phyloP scores from a whole-genome alignment of 495 filamentous ascomycete species.

The Cudoniella acicularis region DNA sequence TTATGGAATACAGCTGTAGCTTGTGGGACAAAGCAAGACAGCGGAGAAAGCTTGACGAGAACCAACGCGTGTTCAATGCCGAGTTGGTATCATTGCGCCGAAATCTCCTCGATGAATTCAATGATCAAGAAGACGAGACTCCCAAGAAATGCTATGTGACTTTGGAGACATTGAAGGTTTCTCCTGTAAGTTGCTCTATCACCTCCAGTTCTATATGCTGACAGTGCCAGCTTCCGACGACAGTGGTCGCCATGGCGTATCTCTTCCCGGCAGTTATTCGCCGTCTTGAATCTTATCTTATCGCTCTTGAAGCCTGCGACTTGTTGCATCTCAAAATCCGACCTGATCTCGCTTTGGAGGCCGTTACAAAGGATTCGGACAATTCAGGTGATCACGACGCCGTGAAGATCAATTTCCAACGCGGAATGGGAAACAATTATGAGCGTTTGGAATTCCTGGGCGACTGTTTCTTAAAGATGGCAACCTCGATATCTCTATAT shows the following conservation, averaged over 20 bases:
- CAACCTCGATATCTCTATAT: conserved; percentile 83
- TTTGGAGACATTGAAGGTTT: conserved; percentile 60
- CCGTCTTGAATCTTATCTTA: conserved; percentile 75
- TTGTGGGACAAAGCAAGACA: conserved; percentile 51
- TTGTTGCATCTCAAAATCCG: conserved; percentile 56
- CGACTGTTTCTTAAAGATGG: conserved; percentile 94
- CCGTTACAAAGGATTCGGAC: conserved; percentile 91
- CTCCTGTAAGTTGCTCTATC: conserved; percentile 53
- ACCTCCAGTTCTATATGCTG: not conserved
- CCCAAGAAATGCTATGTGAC: conserved; percentile 43
- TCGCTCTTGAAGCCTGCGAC: conserved; percentile 69
- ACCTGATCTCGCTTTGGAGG: conserved; percentile 74
- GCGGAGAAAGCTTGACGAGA: conserved; percentile 42
- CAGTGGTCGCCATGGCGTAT: conserved; percentile 62
- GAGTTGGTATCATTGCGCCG: conserved; percentile 69
- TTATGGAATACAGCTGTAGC: conserved; percentile 62
- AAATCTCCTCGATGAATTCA: conserved; percentile 80
- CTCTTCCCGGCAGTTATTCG: conserved; percentile 81
- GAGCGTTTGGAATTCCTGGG: conserved; percentile 93
- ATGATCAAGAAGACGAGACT: conserved; percentile 42
- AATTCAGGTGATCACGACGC: conserved; percentile 75
- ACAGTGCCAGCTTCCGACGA: conserved; percentile 55
- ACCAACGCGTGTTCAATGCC: conserved; percentile 77
- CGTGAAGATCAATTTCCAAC: conserved; percentile 69
- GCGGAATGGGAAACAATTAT: conserved; percentile 95